Base-by-base conservation (phyloP, 768 basidiomycete species). In the Dacryopinax primogenitus region DNA sequence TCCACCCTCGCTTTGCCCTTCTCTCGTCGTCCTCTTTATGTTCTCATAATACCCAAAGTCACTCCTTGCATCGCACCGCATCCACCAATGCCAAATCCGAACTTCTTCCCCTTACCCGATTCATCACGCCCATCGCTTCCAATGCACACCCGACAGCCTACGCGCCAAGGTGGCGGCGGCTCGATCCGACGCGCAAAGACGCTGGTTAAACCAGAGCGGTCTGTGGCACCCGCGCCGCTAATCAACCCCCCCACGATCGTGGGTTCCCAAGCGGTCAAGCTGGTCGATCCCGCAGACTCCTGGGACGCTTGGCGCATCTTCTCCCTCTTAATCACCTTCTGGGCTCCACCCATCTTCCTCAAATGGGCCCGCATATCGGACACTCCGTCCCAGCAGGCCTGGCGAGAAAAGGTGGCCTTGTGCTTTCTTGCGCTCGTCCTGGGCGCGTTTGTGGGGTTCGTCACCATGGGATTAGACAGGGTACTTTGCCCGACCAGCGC, bases 391-490 rank as follows among this genome's bases (percentile, higher is more conserved):
- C 79, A 85, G 67, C 91, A 96, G 74, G 96, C 96, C 1, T 99
- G 96, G 96, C 84, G 94, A 72, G 96, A 99, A 76, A 99, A 98
- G 80, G 86, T 95, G 66, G 84, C 92, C 4, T 79, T 99, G 2
- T 97, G 94, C 76, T 85, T 89, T 74, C 86, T 97, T 72, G 90
- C 92, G 62, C 69, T 83, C 65, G 37, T 92, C 45, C 75, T 96
- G 21, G 96, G 95, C 69, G 85, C 80, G 21, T 74, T 78, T 47
- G 83, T 97, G 63, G 95, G 91, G 11, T 99, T 99, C 76, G 81
- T 87, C 64, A 99, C 96, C 37, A 90, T 99, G 69, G 95, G 95
- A 35, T 84, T 95, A 51, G 90, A 96, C 76, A 86, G 85, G 70
- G 90, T 92, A 47, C 83, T 99, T 33, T 99, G 96, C 77, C 92